Conservation (phyloP, 2,329 filamentous ascomycete species). For the Aspergillus ibericus region DNA sequence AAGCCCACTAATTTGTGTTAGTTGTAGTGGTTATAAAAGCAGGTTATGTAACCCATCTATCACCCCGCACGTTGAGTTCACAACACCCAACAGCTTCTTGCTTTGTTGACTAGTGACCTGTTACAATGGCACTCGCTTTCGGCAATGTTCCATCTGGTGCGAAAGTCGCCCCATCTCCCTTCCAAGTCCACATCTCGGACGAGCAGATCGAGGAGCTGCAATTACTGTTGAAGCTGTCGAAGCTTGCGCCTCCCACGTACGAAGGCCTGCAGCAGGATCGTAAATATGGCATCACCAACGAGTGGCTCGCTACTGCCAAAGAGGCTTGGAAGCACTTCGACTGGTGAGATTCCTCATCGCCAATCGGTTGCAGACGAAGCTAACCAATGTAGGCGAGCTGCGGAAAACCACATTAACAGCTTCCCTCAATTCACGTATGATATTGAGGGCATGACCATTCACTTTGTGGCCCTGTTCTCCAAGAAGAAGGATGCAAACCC, state of each 20-base stretch:
- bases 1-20: background rate
- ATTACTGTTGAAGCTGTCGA: conserved; percentile 50
- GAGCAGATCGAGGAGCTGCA: conserved; percentile 49
- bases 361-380: background rate
- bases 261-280: conserved; percentile 48
- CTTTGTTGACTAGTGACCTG: too few relatives aligned
- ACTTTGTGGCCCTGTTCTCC: conserved; percentile 54
- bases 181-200: conserved; percentile 46
- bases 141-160: conserved; percentile 37
- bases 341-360: conserved; percentile 40
- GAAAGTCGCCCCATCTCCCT: conserved; percentile 41
- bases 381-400: conserved; percentile 26
- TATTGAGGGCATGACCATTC: conserved; percentile 46
- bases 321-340: conserved; percentile 50
- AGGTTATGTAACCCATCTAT: background rate
- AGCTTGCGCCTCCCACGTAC: conserved; percentile 50
- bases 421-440: conserved; percentile 52
- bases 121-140: conserved; percentile 28
- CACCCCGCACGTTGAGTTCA: background rate
- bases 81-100: background rate
- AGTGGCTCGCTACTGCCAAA: conserved; percentile 49
- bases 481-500: conserved; percentile 49
- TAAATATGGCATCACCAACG: conserved; percentile 47
- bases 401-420: conserved; percentile 48
- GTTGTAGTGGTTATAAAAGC: background rate